Evolutionary conservation across 2,329 filamentous ascomycete genomes (phyloP).

Genomic region (Exophiala phaeomuriformis): DNA sequence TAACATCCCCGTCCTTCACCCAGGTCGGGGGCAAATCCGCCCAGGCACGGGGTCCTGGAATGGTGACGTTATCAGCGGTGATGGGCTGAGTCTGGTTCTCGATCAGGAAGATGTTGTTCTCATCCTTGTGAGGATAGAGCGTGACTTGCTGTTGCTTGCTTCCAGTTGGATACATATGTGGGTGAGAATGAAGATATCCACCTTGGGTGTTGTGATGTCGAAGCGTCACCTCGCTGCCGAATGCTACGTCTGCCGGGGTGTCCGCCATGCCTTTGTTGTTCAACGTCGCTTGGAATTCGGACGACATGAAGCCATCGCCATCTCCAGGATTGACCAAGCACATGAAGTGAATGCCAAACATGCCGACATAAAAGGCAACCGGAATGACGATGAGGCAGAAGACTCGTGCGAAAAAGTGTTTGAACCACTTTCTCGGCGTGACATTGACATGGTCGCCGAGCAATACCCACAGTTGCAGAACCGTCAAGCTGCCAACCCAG

Average conservation of each 20-base stretch:
- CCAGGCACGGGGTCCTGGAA: conserved; percentile 79
- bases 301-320: conserved; percentile 98
- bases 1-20: conserved; percentile 70
- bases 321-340: conserved; percentile 92
- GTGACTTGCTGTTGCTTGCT: conserved; percentile 99
- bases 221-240: conserved; percentile 77
- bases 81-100: conserved; percentile 96
- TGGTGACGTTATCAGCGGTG: conserved; percentile 60
- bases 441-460: conserved; percentile 84
- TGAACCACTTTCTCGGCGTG: conserved; percentile 77
- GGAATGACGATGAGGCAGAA: conserved; percentile 92
- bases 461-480: conserved; percentile 89
- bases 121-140: conserved; percentile 96
- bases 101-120: conserved; percentile 90
- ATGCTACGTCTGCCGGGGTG: conserved; percentile 82
- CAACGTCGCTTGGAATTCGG: conserved; percentile 94
- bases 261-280: conserved; percentile 97
- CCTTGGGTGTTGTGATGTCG: conserved; percentile 97
- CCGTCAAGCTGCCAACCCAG: conserved; percentile 87
- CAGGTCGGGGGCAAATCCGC: conserved; percentile 61
- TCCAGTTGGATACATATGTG: conserved; percentile 93
- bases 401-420: conserved; percentile 83
- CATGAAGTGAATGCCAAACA: conserved; percentile 95
- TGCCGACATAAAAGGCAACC: conserved; percentile 81
- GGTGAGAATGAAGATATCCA: conserved; percentile 93